Conservation (phyloP, 2,329 filamentous ascomycete genomes). For the Arthroderma sp. region DNA sequence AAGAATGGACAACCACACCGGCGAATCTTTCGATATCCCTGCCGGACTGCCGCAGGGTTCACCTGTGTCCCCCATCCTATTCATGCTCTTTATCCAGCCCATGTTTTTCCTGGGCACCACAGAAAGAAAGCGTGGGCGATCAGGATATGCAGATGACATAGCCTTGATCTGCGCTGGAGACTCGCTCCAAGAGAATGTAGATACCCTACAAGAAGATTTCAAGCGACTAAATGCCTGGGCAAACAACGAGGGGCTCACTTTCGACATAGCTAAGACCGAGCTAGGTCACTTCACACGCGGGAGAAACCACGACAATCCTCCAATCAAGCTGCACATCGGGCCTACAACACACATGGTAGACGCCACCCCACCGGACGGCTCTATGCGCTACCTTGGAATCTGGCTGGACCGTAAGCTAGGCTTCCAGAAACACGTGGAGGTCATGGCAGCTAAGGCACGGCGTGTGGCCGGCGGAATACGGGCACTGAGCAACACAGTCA, state of each 20-base stretch:
- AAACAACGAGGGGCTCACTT: not conserved
- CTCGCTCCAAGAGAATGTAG: not conserved
- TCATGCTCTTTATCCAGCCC: conserved; percentile 1
- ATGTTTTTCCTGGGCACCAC: not conserved
- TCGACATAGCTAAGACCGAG: not conserved
- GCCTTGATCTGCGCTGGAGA: not conserved
- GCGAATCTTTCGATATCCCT: not conserved
- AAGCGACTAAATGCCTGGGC: not conserved
- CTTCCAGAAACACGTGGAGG: conserved; percentile 10
- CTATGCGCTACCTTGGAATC: conserved; percentile 14
- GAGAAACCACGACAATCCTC: not conserved
- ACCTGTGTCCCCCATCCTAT: conserved; percentile 3
- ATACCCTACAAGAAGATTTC: not conserved
- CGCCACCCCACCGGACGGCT: not conserved
- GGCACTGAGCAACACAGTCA: conserved; percentile 4
- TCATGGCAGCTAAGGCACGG: conserved; percentile 10
- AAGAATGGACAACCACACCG: not conserved
- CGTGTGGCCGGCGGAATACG: conserved; percentile 1
- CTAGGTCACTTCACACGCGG: not conserved
- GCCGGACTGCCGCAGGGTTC: conserved; percentile 1
- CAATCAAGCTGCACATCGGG: not conserved
- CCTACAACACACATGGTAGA: not conserved
- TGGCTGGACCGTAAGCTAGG: conserved; percentile 11
- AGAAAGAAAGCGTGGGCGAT: not conserved
- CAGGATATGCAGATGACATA: conserved; percentile 1